A percentile compares a stretch with the other conserved stretches of the same genome.
These are phyloP conservation scores for Pisolithus orientalis DNA, from an alignment of 768 basidiomycete species.

Conservation along the genomic window DNA sequence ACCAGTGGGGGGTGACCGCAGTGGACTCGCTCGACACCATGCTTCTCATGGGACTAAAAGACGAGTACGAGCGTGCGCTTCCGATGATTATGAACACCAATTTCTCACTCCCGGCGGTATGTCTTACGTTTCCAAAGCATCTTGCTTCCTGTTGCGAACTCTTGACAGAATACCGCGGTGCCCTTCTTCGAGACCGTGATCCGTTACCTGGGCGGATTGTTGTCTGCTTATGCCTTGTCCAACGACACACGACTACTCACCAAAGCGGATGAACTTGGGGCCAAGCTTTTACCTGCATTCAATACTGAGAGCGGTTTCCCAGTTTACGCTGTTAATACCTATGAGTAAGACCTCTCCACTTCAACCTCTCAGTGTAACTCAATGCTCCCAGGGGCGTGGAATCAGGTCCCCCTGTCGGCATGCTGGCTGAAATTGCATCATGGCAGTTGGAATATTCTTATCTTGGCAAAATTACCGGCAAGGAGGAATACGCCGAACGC, in stretches of 20 bases:
- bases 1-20: constrained; percentile 73
- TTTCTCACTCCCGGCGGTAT: constrained; percentile 43
- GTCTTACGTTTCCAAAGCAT: constrained; percentile 6
- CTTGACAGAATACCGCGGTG: constrained; percentile 24
- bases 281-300: constrained; percentile 68
- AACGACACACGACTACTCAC: constrained; percentile 53
- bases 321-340: constrained; percentile 60
- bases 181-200: constrained; percentile 87
- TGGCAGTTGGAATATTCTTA: constrained; percentile 84
- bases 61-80: constrained; percentile 64
- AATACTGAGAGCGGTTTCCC: constrained; percentile 67
- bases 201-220: constrained; percentile 81
- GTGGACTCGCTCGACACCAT: constrained; percentile 86
- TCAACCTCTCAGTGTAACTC: background rate
- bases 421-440: constrained; percentile 76
- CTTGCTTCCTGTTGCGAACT: background rate
- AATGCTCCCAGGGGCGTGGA: background rate
- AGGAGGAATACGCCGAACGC: constrained; percentile 51
- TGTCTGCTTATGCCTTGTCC: constrained; percentile 78
- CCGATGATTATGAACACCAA: constrained; percentile 42
- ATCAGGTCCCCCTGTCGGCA: constrained; percentile 31
- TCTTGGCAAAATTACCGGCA: constrained; percentile 71
- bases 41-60: constrained; percentile 68
- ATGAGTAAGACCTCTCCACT: constrained; percentile 34
- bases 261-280: constrained; percentile 74